Conservation (phyloP, 192 early-diverging fungal species). For the Mortierella claussenii region DNA sequence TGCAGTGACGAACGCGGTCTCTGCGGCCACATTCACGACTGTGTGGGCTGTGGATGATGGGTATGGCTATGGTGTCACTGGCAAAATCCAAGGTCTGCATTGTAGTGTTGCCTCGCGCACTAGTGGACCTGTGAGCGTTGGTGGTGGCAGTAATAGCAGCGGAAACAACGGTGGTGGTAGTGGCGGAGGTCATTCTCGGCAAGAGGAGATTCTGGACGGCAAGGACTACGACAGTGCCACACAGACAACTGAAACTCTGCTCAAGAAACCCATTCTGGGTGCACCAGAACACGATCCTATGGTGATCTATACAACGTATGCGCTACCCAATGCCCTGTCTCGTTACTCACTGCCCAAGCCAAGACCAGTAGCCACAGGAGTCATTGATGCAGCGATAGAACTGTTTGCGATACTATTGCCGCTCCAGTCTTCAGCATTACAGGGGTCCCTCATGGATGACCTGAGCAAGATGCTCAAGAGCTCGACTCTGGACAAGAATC, state of each 20-base stretch:
- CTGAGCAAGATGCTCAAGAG: slow-evolving; percentile 72
- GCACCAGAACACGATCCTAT: slow-evolving; percentile 74
- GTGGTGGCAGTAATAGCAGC: too few species aligned
- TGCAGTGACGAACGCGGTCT: slow-evolving; percentile 56
- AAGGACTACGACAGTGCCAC: slow-evolving; percentile 53
- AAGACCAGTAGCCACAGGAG: slow-evolving; percentile 59
- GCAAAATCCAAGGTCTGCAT: slow-evolving; percentile 60
- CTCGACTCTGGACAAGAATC: slow-evolving; percentile 73
- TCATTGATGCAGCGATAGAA: slow-evolving; percentile 84
- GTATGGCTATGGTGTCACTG: slow-evolving; percentile 67
- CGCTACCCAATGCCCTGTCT: slow-evolving; percentile 27
- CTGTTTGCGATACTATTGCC: slow-evolving; percentile 83
- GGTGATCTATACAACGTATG: slow-evolving; percentile 59
- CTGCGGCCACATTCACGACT: slow-evolving; percentile 58
- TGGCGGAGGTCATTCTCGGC: too few species aligned
- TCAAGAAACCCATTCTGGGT: slow-evolving; percentile 68
- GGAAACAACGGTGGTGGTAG: too few species aligned
- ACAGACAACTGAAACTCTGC: slow-evolving; percentile 39
- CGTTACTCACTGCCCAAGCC: slow-evolving; percentile 56
- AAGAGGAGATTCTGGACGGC: slow-evolving; percentile 55
- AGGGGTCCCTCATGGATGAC: slow-evolving; percentile 82
- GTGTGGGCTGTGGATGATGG: slow-evolving; percentile 68
- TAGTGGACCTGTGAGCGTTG: too few species aligned
- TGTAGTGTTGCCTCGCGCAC: slow-evolving; percentile 55
- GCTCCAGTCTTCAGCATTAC: slow-evolving; percentile 70